These are phyloP conservation scores for Letharia columbiana DNA, from an alignment of 495 filamentous ascomycete species.

Conservation along the genomic window DNA sequence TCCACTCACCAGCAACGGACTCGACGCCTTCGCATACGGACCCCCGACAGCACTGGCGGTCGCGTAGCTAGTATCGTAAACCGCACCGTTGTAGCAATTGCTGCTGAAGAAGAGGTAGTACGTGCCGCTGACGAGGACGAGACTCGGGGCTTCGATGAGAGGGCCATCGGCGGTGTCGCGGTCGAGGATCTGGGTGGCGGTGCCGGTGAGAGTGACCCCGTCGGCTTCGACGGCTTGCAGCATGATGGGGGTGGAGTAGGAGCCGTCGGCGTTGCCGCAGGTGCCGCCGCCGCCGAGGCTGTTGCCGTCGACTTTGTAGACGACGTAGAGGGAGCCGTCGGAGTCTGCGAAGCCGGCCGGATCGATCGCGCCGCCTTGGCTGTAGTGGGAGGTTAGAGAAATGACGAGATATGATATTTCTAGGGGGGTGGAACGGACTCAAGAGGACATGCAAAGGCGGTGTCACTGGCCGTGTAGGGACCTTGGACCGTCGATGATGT, in stretches of 20 bases:
- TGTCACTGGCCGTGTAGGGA: conserved; percentile 31
- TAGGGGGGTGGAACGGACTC: background rate
- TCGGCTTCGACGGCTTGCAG: conserved; percentile 43
- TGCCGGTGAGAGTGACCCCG: conserved; percentile 40
- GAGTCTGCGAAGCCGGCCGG: conserved; percentile 31
- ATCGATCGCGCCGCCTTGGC: conserved; percentile 36
- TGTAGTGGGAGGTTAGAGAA: background rate
- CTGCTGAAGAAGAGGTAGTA: conserved; percentile 52
- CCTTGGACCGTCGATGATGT: conserved; percentile 32
- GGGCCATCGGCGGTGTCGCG: conserved; percentile 43
- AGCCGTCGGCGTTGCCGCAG: conserved; percentile 38
- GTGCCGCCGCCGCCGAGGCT: conserved; percentile 41
- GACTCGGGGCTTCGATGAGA: conserved; percentile 48
- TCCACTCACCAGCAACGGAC: conserved; percentile 36
- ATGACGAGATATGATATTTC: background rate
- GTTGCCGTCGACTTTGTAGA: conserved; percentile 52
- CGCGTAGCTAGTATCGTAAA: conserved; percentile 47
- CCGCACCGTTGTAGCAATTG: conserved; percentile 40
- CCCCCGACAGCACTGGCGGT: conserved; percentile 37
- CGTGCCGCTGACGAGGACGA: conserved; percentile 39
- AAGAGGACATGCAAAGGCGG: conserved; percentile 31
- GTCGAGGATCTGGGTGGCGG: conserved; percentile 39
- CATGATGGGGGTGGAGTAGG: conserved; percentile 46
- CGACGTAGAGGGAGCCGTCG: conserved; percentile 31
- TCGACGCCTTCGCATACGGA: conserved; percentile 34